Base-by-base conservation (phyloP, 495 filamentous ascomycete species). In the Massariosphaeria phaeospora region DNA sequence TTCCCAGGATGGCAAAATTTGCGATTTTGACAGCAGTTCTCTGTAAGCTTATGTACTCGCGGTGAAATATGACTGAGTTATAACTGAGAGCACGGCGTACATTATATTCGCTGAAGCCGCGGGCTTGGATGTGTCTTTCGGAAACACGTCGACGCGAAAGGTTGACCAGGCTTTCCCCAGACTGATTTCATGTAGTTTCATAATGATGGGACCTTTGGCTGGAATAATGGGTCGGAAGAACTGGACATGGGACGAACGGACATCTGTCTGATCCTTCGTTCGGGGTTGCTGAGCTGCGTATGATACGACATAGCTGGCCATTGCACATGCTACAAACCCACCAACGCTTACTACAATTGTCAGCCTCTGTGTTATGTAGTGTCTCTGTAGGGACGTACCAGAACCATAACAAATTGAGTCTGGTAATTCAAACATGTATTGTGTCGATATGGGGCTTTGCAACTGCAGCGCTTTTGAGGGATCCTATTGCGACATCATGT, bases 211-310 rank as follows among this genome's bases (percentile, higher is more conserved):
- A 18, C 26, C 49, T 33, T 44, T 52, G 10, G 21, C 25, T 10
- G 49, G 49, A 25, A 52, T 23, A 7, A 52, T 42, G 1, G 49
- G 49, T 2, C 49, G 49, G 21, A 18, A 52, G 49, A 52, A 52
- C n/a, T 52, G 49, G 15, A 52, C 25, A 23, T 52, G 36, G 17
- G 36, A 17, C 6, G 38, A 52, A n/a, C 49, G 49, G 23, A 52
- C 26, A 12, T 52, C 49, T 24, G 38, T 42, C 21, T 52, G 49
- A 34, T 33, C 2, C 26, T 31, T 33, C 12, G 49, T 43, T 44
- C 27, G 42, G 12, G 24, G 23, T 10, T 52, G 3, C 13, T 33
- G 36, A 4, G 49, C n/a, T 8, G 38, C 49, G 17, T 44, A 33
- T 10, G 15, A 18, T 25, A 52, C 4, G 13, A 20, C 49, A 27